Evolutionary conservation across 495 filamentous ascomycete species (phyloP).

Genomic region (Penicillium nucicola): DNA sequence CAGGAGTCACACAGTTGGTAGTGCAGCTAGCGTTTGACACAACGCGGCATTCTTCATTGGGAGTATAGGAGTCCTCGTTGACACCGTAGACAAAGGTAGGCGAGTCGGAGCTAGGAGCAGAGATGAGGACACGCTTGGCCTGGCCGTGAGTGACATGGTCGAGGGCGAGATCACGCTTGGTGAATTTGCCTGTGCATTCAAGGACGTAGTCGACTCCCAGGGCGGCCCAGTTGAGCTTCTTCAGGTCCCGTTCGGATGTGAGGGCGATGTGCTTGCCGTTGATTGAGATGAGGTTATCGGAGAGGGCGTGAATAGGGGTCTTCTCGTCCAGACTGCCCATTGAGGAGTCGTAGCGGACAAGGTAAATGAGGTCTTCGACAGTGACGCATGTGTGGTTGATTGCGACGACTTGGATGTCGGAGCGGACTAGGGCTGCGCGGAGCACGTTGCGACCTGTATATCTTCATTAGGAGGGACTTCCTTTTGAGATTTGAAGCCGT

Average conservation of each 20-base stretch:
- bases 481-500: neutral
- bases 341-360: constrained; percentile 36
- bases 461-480: neutral
- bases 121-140: constrained; percentile 36
- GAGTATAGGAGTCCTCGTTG: constrained; percentile 24
- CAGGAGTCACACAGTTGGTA: constrained; percentile 35
- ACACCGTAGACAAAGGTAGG: constrained; percentile 37
- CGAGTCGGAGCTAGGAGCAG: constrained; percentile 33
- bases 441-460: constrained; percentile 33
- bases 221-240: constrained; percentile 30
- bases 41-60: constrained; percentile 24
- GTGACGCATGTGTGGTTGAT: constrained; percentile 36
- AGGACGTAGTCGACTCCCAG: constrained; percentile 34
- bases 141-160: constrained; percentile 29
- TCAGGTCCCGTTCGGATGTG: constrained; percentile 34
- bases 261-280: constrained; percentile 25
- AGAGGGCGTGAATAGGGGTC: constrained; percentile 24
- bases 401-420: constrained; percentile 30
- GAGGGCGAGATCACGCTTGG: constrained; percentile 28
- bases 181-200: constrained; percentile 38
- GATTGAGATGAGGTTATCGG: constrained; percentile 26
- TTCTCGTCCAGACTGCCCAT: constrained; percentile 29
- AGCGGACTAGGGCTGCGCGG: constrained; percentile 29
- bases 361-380: constrained; percentile 35
- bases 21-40: constrained; percentile 36